Base-by-base conservation (phyloP, 2,329 filamentous ascomycete species). In the Beauveria sp. region DNA sequence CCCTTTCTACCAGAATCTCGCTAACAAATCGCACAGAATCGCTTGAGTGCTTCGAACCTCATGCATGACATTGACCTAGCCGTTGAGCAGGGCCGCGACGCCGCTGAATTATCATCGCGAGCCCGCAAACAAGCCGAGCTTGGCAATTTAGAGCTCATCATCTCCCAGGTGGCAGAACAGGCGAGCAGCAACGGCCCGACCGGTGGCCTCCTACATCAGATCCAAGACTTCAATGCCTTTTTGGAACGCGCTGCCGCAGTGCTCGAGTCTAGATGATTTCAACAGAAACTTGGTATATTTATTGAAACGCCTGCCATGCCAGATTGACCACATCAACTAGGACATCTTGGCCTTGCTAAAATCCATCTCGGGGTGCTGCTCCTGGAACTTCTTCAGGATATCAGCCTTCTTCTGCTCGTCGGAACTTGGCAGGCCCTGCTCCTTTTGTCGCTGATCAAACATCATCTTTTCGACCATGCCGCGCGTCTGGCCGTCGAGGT, bases 381-480 rank as follows among this genome's bases (percentile, higher is more conserved):
- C 80, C 84, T 97, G 89, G 77, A 99, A 97, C 79, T 96, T 91
- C 77, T 90, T 89, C 72, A 99, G 77, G 69, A 99, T 88, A 61
- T 99, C 93, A 71, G 86, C 77, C 84, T 97, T 97, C 81, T 92
- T 91, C 82, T 96, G 87, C 79, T 99, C 94, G 67, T 97, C 94
- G 66, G 91, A 96, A 14, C 88, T 92, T 52, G 92, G 91, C 75
- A 89, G 83, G 5, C 94, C 94, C 75, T 84, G 80, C 79, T 97
- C 92, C 85, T 99, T 99, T 79, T 97, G 92, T 67, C 90, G 83
- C 81, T 99, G 94, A 79, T 99, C 94, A 70, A 84, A 99, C 94
- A 99, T 99, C 94, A 99, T 99, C 85, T 99, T 99, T 85, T 99
- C 94, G 50, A 99, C 94, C 93, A 99, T 97, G 62, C 87, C 84